phyloP scores from a whole-genome alignment of 1,284 basidiomycete genomes.

The Ganoderma meredithae region DNA sequence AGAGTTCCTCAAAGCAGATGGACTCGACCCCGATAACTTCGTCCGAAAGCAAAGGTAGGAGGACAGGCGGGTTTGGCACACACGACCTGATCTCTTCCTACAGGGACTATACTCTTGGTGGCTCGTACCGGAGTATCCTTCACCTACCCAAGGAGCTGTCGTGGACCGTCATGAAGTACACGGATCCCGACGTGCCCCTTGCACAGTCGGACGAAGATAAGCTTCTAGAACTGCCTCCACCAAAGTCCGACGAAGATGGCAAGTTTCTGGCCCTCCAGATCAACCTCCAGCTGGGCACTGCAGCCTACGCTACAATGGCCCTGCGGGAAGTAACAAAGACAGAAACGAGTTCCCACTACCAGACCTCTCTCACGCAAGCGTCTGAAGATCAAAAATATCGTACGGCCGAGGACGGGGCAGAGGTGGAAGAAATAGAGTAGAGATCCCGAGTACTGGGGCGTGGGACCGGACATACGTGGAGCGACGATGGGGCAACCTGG shows the following conservation, averaged over 20 bases:
- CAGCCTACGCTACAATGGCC: constrained; percentile 96
- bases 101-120: constrained; percentile 92
- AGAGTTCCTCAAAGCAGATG: constrained; percentile 84
- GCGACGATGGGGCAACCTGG: constrained; percentile 26
- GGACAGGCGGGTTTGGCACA: not conserved
- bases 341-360: constrained; percentile 89
- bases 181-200: constrained; percentile 90
- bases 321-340: constrained; percentile 92
- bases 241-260: constrained; percentile 70
- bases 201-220: constrained; percentile 96
- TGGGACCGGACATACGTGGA: constrained; percentile 30
- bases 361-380: constrained; percentile 78
- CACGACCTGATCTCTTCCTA: not conserved
- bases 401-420: constrained; percentile 48
- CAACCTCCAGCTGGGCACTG: constrained; percentile 80
- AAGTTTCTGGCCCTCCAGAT: constrained; percentile 89
- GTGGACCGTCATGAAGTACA: constrained; percentile 88
- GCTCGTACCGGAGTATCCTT: constrained; percentile 93
- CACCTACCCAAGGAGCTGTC: constrained; percentile 84
- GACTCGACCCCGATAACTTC: constrained; percentile 88
- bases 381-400: constrained; percentile 87
- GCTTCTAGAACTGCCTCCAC: constrained; percentile 81
- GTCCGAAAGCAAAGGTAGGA: constrained; percentile 86
- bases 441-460: constrained; percentile 12
- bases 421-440: constrained; percentile 32